Evolutionary conservation across 768 basidiomycete species (phyloP).

Genomic region (Boletus subparvulus): DNA sequence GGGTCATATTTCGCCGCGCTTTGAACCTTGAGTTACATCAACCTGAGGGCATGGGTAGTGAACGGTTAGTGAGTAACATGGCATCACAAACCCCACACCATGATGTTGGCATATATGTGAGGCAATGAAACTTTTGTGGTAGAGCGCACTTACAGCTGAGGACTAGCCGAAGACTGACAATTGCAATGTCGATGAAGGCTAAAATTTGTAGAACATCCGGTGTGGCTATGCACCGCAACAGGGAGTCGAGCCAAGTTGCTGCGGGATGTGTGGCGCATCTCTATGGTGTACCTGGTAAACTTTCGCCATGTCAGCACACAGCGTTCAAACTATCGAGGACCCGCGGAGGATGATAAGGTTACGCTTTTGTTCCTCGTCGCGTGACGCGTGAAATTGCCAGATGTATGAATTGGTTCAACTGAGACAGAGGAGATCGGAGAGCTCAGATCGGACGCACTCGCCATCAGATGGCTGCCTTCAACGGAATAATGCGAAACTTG

Average conservation of each 20-base stretch:
- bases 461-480: slow-evolving; percentile 19
- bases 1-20: slow-evolving; percentile 13
- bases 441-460: slow-evolving; percentile 16
- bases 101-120: neutral
- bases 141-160: neutral
- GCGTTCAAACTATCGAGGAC: slow-evolving; percentile 22
- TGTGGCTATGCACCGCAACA: neutral
- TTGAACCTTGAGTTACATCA: slow-evolving; percentile 15
- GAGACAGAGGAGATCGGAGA: slow-evolving; percentile 12
- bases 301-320: slow-evolving; percentile 13
- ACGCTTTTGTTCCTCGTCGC: slow-evolving; percentile 4
- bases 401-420: neutral
- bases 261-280: neutral
- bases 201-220: neutral
- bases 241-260: neutral
- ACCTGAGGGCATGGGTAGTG: slow-evolving; percentile 2
- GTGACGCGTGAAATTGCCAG: slow-evolving; percentile 4
- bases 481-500: slow-evolving; percentile 15
- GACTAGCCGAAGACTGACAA: neutral
- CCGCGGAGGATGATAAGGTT: slow-evolving; percentile 26
- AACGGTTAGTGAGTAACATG: neutral
- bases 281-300: slow-evolving; percentile 3
- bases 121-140: neutral
- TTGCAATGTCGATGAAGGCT: neutral
- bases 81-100: neutral